Conservation (phyloP, 1,139 yeast genomes). For the Candida gigantensis region DNA sequence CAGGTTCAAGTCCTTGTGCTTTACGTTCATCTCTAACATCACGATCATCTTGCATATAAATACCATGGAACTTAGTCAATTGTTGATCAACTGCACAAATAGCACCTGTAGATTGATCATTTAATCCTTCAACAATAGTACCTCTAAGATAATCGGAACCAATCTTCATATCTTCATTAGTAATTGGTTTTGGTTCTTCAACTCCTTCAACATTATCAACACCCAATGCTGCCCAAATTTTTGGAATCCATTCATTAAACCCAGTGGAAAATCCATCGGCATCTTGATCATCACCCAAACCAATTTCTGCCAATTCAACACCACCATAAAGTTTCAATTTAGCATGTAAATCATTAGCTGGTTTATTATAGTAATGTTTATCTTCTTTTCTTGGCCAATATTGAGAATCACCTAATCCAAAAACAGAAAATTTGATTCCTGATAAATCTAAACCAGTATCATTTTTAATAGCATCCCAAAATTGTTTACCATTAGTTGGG, state of each 20-base stretch:
- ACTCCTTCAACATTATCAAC: conserved; percentile 81
- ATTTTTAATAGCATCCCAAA: conserved; percentile 82
- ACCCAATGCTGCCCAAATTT: conserved; percentile 85
- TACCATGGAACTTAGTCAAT: conserved; percentile 95
- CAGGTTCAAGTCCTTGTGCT: conserved; percentile 91
- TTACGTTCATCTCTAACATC: conserved; percentile 93
- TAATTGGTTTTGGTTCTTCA: conserved; percentile 94
- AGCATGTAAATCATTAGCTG: conserved; percentile 71
- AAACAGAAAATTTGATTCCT: conserved; percentile 68
- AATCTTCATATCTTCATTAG: conserved; percentile 94
- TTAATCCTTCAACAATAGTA: conserved; percentile 84
- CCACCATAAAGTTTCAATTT: conserved; percentile 74
- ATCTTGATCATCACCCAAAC: conserved; percentile 95
- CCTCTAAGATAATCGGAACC: conserved; percentile 89
- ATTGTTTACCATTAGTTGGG: conserved; percentile 89
- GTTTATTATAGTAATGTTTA: conserved; percentile 89
- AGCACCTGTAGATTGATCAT: conserved; percentile 86
- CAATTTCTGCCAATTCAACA: conserved; percentile 68
- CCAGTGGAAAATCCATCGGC: conserved; percentile 95
- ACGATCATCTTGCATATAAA: conserved; percentile 98
- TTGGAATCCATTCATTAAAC: conserved; percentile 82
- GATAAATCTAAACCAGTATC: conserved; percentile 75
- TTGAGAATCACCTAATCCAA: conserved; percentile 91
- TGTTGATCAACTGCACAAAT: conserved; percentile 93
- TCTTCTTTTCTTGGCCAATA: conserved; percentile 99